Base-by-base conservation (phyloP, 192 early-diverging fungal genomes). In the Backusella circina region DNA sequence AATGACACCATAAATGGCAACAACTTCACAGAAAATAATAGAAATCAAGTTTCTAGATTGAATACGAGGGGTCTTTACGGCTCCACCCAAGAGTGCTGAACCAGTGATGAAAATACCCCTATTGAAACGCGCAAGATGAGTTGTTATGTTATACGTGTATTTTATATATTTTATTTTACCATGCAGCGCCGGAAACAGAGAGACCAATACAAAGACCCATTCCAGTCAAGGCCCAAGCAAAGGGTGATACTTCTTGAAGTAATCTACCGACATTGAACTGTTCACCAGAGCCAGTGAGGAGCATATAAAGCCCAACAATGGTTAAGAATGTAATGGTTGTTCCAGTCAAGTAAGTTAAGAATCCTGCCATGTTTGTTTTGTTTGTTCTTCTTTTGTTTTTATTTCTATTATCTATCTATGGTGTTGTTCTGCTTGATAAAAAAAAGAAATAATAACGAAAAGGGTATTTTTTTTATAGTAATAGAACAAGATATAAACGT, bases 21-120 rank as follows among this genome's bases (percentile, higher is more conserved):
- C 97, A 64, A 98, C 97, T 86, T 99, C 97, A 84, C 96, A 99
- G 80, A 99, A 99, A 81, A 98, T 99, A 75, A 99, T 97, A 76
- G 94, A 95, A 84, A 98, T 96, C 77, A 99, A 88, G 89, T 99
- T 99, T 84, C 97, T 96, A 35, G 96, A 96, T 64, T 92, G 87
- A 75, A 99, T 98, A 33, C 97, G 89, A 72, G 97, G 97, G 0
- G 94, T 89, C 54, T 89, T 86, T 64, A 99, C 94, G 10, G 93
- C 95, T 16, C 87, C 96, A 77, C 96, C 97, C 23, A 99, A 84
- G 31, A 99, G 87, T 74, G 88, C 90, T 35, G 93, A 87, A 13
- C 96, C 97, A 15, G 94, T 92, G 68, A 94, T 93, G 71, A 95
- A 97, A 70, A 99, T 99, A 70, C 97, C 97, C 95, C 94, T 95